Percentiles rank a stretch among this genome's conserved stretches.
These are phyloP conservation scores for Yarrowia sp. DNA, from an alignment of 805 yeast species.

Conservation along the genomic window DNA sequence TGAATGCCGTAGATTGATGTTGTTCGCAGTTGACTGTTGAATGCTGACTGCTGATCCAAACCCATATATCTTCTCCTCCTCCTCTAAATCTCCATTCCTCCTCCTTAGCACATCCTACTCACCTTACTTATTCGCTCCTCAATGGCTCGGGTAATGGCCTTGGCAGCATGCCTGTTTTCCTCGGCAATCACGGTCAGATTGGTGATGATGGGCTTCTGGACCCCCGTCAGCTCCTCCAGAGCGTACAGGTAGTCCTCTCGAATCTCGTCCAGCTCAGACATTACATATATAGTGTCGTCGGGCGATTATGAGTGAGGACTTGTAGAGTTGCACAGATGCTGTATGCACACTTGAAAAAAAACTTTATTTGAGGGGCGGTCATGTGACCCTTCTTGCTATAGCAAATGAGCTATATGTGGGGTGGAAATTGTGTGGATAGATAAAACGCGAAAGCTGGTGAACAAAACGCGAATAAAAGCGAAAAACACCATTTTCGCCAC, in stretches of 20 bases:
- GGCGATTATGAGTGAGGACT: background rate
- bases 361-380: background rate
- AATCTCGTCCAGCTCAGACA: conserved; percentile 38
- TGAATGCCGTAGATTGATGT: too few species aligned
- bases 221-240: conserved; percentile 74
- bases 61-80: background rate
- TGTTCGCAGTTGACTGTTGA: too few species aligned
- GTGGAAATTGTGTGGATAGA: too few species aligned
- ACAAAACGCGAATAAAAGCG: too few species aligned
- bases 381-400: too few species aligned
- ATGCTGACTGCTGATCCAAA: too few species aligned
- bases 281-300: conserved; percentile 17
- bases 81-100: background rate
- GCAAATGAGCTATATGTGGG: too few species aligned
- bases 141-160: conserved; percentile 71
- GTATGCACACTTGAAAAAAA: too few species aligned
- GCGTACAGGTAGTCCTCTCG: conserved; percentile 68
- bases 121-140: conserved; percentile 67
- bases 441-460: too few species aligned
- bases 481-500: too few species aligned
- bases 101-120: conserved; percentile 33
- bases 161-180: conserved; percentile 76
- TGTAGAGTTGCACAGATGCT: background rate
- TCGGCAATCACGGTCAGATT: conserved; percentile 81
- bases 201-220: conserved; percentile 85